Conservation (phyloP, 106 monocot genomes). For the Acorus gramineus region DNA sequence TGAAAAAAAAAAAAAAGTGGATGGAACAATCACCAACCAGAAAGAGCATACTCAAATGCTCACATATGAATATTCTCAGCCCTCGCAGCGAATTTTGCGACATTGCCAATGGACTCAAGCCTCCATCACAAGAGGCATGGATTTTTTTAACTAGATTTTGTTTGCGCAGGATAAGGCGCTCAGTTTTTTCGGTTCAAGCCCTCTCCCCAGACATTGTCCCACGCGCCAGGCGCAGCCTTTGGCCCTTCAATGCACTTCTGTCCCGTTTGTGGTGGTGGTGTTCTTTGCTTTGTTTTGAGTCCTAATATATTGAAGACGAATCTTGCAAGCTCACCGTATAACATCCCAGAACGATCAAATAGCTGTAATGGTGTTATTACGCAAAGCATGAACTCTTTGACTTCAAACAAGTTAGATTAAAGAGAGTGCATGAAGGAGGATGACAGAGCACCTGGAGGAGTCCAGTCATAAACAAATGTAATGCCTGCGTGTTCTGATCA, state of each 20-base stretch:
- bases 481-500: conserved; percentile 89
- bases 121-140: no score
- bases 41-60: no score
- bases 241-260: conserved; percentile 34
- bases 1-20: no score
- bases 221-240: conserved; percentile 36
- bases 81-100: no score
- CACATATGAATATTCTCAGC: no score
- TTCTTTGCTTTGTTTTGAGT: conserved; percentile 43
- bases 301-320: conserved; percentile 73
- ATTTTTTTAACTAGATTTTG: no score
- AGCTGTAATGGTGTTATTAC: conserved; percentile 29
- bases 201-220: conserved; percentile 73
- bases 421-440: not conserved
- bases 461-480: conserved; percentile 79
- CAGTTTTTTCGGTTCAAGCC: no score
- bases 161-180: no score
- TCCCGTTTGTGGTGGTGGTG: conserved; percentile 12
- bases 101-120: no score
- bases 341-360: conserved; percentile 80
- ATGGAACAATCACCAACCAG: no score
- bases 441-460: conserved; percentile 52
- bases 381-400: not conserved
- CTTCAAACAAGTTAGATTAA: not conserved
- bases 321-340: conserved; percentile 91